phyloP scores from a whole-genome alignment of 169 alveolate genomes.

The Plasmodium vinckei region DNA sequence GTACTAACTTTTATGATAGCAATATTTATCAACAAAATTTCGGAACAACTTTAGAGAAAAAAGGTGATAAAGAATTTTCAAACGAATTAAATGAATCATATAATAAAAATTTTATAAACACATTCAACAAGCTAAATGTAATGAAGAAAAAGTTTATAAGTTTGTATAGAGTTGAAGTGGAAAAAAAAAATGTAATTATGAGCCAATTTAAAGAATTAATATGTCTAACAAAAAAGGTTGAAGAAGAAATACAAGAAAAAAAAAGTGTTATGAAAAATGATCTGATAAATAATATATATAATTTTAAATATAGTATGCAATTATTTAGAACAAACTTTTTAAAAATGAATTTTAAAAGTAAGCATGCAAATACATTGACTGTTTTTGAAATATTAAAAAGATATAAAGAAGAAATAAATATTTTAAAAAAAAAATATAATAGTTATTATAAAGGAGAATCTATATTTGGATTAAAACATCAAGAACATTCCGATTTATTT shows the following conservation, averaged over 20 bases:
- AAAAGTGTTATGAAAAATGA: slow-evolving; percentile 52
- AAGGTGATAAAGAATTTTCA: slow-evolving; percentile 38
- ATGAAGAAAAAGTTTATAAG: slow-evolving; percentile 57
- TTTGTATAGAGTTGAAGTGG: slow-evolving; percentile 55
- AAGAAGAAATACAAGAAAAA: slow-evolving; percentile 76
- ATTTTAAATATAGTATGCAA: slow-evolving; percentile 33
- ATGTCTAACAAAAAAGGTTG: slow-evolving; percentile 42
- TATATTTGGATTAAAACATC: slow-evolving; percentile 95
- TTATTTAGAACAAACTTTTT: slow-evolving; percentile 60
- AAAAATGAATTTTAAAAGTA: slow-evolving; percentile 69
- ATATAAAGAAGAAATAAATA: slow-evolving; percentile 80
- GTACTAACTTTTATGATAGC: no score
- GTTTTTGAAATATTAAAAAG: slow-evolving; percentile 79
- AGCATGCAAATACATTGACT: slow-evolving; percentile 36
- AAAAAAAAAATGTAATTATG: slow-evolving; percentile 49
- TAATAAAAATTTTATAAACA: slow-evolving; percentile 25
- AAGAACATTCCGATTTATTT: slow-evolving; percentile 94
- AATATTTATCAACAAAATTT: slow-evolving; percentile 33
- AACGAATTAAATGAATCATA: slow-evolving; percentile 48
- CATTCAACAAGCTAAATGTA: slow-evolving; percentile 32
- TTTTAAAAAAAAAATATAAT: slow-evolving; percentile 89
- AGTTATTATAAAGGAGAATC: slow-evolving; percentile 94
- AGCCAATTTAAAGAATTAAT: slow-evolving; percentile 42
- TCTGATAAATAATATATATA: slow-evolving; percentile 44
- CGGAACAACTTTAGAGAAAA: slow-evolving; percentile 40